Conservation (phyloP, 78 protist species). For the Chrysochromulina tobinii region DNA sequence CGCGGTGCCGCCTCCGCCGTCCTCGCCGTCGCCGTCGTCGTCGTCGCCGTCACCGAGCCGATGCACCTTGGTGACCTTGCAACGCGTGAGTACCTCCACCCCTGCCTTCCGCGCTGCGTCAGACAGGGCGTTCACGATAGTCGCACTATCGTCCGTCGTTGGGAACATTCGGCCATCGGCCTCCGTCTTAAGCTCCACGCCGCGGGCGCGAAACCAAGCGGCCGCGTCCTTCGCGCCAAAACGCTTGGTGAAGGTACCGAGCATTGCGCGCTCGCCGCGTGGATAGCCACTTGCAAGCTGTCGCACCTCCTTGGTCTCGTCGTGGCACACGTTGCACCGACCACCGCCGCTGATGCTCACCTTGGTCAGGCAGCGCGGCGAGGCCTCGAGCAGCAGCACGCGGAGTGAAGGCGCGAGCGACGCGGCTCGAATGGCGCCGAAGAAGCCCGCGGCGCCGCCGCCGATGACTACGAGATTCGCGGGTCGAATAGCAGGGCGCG, state of each 20-base stretch:
- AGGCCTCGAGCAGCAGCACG: neutral
- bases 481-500: too few relatives aligned
- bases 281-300: neutral
- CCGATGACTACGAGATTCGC: conserved; percentile 2
- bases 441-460: conserved; percentile 30
- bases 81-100: neutral
- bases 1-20: too few relatives aligned
- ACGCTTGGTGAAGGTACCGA: neutral
- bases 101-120: neutral
- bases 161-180: conserved; percentile 32
- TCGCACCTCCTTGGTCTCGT: neutral
- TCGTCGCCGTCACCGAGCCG: neutral
- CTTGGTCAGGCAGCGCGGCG: neutral
- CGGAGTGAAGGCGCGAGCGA: neutral
- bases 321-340: conserved; percentile 47
- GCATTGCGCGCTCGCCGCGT: neutral
- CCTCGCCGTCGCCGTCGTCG: neutral
- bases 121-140: neutral
- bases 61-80: neutral
- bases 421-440: neutral
- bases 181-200: neutral
- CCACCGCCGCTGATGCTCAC: conserved; percentile 45
- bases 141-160: neutral
- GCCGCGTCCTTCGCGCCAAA: neutral
- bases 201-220: neutral